These are phyloP conservation scores for Deinandra increscens DNA, from an alignment of 129 eudicot species.

Conservation along the genomic window DNA sequence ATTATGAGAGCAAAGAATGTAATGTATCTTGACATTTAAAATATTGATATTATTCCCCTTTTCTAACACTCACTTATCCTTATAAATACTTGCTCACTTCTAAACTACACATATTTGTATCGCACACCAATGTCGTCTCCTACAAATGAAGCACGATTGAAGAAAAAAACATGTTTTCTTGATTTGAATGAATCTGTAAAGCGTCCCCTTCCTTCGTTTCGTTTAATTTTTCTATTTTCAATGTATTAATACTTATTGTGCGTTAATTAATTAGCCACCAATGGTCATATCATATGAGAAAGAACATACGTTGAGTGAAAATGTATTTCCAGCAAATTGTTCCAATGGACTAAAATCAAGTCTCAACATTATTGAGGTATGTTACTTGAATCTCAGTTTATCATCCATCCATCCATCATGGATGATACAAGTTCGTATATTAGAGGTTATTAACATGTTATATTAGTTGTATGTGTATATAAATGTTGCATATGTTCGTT, in stretches of 20 bases:
- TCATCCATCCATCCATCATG: not conserved
- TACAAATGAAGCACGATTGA: slow-evolving; percentile 10
- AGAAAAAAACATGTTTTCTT: slow-evolving; percentile 20
- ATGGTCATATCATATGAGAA: slow-evolving; percentile 25
- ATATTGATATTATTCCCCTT: slow-evolving; percentile 8
- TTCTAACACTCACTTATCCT: not conserved
- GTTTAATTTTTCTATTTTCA: not conserved
- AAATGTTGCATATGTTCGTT: too few relatives aligned
- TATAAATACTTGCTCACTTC: slow-evolving; percentile 22
- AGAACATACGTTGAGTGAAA: slow-evolving; percentile 15
- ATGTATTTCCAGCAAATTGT: slow-evolving; percentile 19
- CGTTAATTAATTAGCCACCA: slow-evolving; percentile 23
- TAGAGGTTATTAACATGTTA: too few relatives aligned
- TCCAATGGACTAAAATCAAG: slow-evolving; percentile 30
- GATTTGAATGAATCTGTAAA: slow-evolving; percentile 32
- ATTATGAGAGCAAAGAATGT: slow-evolving; percentile 22
- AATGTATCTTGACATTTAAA: slow-evolving; percentile 20
- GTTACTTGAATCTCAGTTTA: not conserved
- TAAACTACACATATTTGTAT: not conserved
- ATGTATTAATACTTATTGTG: too few relatives aligned
- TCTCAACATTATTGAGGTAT: slow-evolving; percentile 39
- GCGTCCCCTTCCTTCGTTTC: not conserved
- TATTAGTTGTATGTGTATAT: too few relatives aligned
- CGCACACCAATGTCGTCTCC: slow-evolving; percentile 21
- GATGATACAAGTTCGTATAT: too few relatives aligned